Evolutionary conservation across 1,139 yeast species (phyloP).

Genomic region (Pneumocystis jirovecii): DNA sequence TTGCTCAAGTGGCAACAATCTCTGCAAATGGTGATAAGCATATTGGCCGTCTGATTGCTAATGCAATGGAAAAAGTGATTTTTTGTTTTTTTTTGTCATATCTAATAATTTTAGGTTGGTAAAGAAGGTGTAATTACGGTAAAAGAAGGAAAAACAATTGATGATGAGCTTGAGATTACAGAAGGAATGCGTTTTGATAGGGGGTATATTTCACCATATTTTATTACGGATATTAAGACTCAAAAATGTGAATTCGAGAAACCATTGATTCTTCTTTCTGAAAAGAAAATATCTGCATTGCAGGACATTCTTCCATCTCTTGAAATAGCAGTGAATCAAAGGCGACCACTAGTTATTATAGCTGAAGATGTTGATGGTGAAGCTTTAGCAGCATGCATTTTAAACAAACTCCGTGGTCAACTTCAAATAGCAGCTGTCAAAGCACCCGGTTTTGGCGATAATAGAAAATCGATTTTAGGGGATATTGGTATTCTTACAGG

Average conservation of each 20-base stretch:
- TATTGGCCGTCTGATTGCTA: slow-evolving; percentile 84
- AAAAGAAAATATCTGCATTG: slow-evolving; percentile 86
- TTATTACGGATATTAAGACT: slow-evolving; percentile 88
- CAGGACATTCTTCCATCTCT: slow-evolving; percentile 89
- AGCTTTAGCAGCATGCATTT: slow-evolving; percentile 96
- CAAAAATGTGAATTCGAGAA: slow-evolving; percentile 96
- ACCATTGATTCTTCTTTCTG: slow-evolving; percentile 78
- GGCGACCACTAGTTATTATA: slow-evolving; percentile 88
- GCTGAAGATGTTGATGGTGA: slow-evolving; percentile 99
- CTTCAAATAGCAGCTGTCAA: slow-evolving; percentile 97
- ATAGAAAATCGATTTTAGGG: slow-evolving; percentile 95
- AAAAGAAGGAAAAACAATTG: slow-evolving; percentile 92
- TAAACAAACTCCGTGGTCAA: slow-evolving; percentile 97
- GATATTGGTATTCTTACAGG: slow-evolving; percentile 95
- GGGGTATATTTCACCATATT: slow-evolving; percentile 96
- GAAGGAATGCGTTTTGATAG: slow-evolving; percentile 99
- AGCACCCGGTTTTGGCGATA: slow-evolving; percentile 99
- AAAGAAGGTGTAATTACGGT: slow-evolving; percentile 99
- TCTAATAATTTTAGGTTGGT: slow-evolving; percentile 30
- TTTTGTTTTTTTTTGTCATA: not conserved
- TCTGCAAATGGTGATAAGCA: slow-evolving; percentile 95
- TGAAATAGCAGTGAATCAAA: slow-evolving; percentile 82
- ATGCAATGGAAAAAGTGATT: slow-evolving; percentile 94
- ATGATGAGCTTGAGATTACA: slow-evolving; percentile 92
- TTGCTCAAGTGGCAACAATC: slow-evolving; percentile 97